Evolutionary conservation across 768 basidiomycete genomes (phyloP), one percentile per base, ranked within the genome.

Genomic region (Lenzites betulinus): DNA sequence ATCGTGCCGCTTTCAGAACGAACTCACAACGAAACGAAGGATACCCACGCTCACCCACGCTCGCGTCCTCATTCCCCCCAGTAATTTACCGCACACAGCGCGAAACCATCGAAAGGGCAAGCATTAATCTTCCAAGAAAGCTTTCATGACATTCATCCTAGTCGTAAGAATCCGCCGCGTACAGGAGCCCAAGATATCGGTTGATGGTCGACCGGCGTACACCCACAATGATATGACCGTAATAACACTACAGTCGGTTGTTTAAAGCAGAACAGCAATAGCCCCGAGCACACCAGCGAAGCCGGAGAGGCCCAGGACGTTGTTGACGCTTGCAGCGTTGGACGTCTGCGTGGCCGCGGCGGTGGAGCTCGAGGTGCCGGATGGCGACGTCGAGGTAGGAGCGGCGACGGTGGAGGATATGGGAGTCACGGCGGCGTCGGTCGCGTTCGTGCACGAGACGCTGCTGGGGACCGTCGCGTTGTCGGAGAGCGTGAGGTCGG

Each of bases 401-500:
- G 28, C 16, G 35, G 26, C 26, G 30, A 54, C 51, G 22, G 57
- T 28, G 18, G 63, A 16, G 22, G 60, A 50, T 16, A 60, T 41
- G 11, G 62, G 59, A 1, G 65, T 68, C 36, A 43, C 51, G 5
- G 60, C 66, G 3, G 51, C 59, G 25, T 64, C 60, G 2, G 66
- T 73, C 33, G 74, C 64, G 52, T 75, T 79, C 16, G 73, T 53
- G 69, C 80, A 79, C 16, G 68, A 30, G 20, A 73, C 68, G 56
- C 75, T 79, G 35, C 80, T 74, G 1, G 85, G 79, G 33, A 84
- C 74, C 18, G 76, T 80, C 63, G 78, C 77, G 67, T 71, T 80
- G 20, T 76, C 80, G 42, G 85, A 81, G 33, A 95, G 75, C 20
- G 87, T 86, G 66, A 95, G 71, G 74, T 95, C 93, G 38, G 93